phyloP scores from a whole-genome alignment of 805 yeast genomes.

The Barnettozyma siamensis region DNA sequence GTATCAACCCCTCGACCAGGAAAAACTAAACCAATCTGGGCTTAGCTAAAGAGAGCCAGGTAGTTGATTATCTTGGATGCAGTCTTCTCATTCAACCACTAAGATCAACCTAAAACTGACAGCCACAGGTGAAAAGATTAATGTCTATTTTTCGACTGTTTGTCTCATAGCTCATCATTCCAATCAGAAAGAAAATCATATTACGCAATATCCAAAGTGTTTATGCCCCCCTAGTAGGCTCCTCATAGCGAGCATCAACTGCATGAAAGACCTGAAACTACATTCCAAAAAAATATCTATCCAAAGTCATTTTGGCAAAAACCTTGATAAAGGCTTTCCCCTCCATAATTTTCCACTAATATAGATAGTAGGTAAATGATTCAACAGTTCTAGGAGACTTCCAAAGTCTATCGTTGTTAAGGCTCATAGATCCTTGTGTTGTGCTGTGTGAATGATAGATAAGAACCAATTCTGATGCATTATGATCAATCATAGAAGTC shows the following conservation, averaged over 20 bases:
- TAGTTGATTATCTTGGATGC: conserved; percentile 35
- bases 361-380: conserved; percentile 86
- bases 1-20: conserved; percentile 64
- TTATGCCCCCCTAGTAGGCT: conserved; percentile 39
- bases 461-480: conserved; percentile 45
- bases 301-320: conserved; percentile 46
- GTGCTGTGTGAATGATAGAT: conserved; percentile 94
- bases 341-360: conserved; percentile 71
- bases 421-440: conserved; percentile 70
- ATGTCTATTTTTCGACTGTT: conserved; percentile 58
- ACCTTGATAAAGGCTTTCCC: conserved; percentile 55
- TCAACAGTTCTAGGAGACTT: conserved; percentile 53
- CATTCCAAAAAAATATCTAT: conserved; percentile 60
- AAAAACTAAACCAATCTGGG: conserved; percentile 63
- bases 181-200: conserved; percentile 85
- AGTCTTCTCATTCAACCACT: conserved; percentile 72
- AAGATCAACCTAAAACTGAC: conserved; percentile 74
- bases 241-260: conserved; percentile 62
- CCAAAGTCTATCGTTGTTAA: conserved; percentile 44
- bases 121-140: conserved; percentile 79
- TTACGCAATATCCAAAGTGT: conserved; percentile 62
- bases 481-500: conserved; percentile 59
- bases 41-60: conserved; percentile 48
- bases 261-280: conserved; percentile 76
- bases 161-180: conserved; percentile 77